Conservation (phyloP, 2,329 filamentous ascomycete genomes). For the Alternaria triticina region DNA sequence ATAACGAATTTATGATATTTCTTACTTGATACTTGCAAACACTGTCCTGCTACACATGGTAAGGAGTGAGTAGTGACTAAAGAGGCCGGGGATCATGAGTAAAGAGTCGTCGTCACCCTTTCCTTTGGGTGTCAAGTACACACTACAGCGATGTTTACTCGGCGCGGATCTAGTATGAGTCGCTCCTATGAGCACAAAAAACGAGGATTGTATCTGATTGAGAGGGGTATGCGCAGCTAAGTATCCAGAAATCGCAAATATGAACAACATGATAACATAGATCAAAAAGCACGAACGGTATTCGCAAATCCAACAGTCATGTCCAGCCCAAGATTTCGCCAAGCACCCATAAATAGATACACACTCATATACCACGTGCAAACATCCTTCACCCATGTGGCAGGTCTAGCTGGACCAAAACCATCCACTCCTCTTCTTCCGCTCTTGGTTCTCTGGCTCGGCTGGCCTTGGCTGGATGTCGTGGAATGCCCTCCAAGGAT, state of each 20-base stretch:
- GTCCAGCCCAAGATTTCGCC: background rate
- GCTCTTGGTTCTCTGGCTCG: slow-evolving; percentile 10
- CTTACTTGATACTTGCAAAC: background rate
- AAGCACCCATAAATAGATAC: background rate
- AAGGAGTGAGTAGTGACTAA: no score
- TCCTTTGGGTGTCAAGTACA: background rate
- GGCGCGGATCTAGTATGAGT: accelerated
- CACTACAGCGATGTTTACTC: background rate
- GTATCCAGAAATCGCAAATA: background rate
- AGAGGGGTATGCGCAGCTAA: slow-evolving; percentile 10
- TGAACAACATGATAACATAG: background rate
- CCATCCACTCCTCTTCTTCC: slow-evolving; percentile 34
- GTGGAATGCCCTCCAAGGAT: slow-evolving; percentile 19
- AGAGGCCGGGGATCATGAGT: no score
- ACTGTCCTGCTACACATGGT: background rate
- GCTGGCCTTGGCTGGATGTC: slow-evolving; percentile 9
- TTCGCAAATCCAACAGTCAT: background rate
- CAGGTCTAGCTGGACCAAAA: slow-evolving; percentile 36
- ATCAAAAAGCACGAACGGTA: background rate
- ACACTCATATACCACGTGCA: background rate
- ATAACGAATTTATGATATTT: background rate
- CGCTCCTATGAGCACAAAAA: background rate
- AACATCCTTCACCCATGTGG: background rate
- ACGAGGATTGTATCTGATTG: slow-evolving; percentile 27
- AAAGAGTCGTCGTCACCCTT: no score